phyloP scores from a whole-genome alignment of 495 filamentous ascomycete species.

The Trichoderma virens region DNA sequence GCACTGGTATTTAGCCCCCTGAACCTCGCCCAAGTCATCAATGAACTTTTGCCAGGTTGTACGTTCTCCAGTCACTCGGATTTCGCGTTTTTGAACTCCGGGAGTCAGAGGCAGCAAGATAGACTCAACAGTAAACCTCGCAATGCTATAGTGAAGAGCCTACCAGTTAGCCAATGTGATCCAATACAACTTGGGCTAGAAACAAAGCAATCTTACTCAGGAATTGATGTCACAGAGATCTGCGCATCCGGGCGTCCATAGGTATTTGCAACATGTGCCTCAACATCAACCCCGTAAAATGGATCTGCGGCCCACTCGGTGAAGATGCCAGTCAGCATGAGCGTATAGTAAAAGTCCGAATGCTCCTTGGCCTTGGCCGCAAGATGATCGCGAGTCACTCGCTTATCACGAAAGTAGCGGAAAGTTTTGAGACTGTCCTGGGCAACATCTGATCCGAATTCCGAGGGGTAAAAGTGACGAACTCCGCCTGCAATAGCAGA shows the following conservation, averaged over 20 bases:
- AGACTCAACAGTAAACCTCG: not conserved
- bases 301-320: not conserved
- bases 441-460: not conserved
- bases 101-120: not conserved
- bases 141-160: not conserved
- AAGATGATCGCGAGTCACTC: not conserved
- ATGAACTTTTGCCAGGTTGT: not conserved
- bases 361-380: conserved; percentile 3
- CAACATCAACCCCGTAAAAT: not conserved
- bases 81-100: not conserved
- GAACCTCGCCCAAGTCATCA: not conserved
- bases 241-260: not conserved
- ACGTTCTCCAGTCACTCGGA: not conserved
- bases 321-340: not conserved
- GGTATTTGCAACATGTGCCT: not conserved
- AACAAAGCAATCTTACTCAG: not conserved
- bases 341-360: not conserved
- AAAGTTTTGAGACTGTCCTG: not conserved
- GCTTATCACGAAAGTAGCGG: conserved; percentile 2
- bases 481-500: not conserved
- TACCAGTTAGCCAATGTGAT: not conserved
- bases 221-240: not conserved
- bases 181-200: not conserved
- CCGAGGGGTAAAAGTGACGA: not conserved
- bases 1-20: not conserved